Conservation (phyloP, 768 basidiomycete genomes). For the Suillus subluteus region DNA sequence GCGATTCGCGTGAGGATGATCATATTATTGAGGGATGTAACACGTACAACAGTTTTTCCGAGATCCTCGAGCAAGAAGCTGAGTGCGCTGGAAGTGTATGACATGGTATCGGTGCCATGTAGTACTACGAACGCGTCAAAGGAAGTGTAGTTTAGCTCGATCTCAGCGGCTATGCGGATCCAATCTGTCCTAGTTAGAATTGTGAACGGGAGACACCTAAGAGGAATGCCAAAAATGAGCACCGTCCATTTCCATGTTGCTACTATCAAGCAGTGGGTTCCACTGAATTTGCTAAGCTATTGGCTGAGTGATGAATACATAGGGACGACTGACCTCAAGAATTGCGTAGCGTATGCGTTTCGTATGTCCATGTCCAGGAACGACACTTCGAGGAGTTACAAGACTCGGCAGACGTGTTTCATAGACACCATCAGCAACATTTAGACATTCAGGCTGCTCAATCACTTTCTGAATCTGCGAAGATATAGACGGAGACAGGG, state of each 20-base stretch:
- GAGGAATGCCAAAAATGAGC: constrained; percentile 15
- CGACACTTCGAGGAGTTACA: constrained; percentile 74
- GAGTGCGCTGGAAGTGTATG: constrained; percentile 85
- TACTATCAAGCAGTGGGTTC: constrained; percentile 86
- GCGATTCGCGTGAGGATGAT: not conserved
- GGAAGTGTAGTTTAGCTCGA: constrained; percentile 83
- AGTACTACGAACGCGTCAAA: constrained; percentile 93
- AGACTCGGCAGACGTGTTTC: constrained; percentile 76
- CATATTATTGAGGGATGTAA: not conserved
- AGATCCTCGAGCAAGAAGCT: constrained; percentile 92
- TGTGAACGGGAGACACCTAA: constrained; percentile 11
- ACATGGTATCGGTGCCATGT: constrained; percentile 93
- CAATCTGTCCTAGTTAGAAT: constrained; percentile 58
- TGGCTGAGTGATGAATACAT: not conserved
- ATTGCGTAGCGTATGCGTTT: constrained; percentile 87
- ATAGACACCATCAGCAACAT: constrained; percentile 65
- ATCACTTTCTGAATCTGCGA: constrained; percentile 15
- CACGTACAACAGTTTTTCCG: constrained; percentile 82
- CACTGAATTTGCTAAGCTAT: constrained; percentile 51
- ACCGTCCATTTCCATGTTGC: constrained; percentile 86
- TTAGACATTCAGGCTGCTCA: constrained; percentile 42
- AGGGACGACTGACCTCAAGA: constrained; percentile 58
- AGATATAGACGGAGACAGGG: constrained; percentile 35
- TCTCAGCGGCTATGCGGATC: constrained; percentile 89
- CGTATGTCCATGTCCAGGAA: constrained; percentile 58